Evolutionary conservation across 306 rosid genomes (phyloP), one percentile per base, ranked within the genome.

Genomic region (Prunus mume): DNA sequence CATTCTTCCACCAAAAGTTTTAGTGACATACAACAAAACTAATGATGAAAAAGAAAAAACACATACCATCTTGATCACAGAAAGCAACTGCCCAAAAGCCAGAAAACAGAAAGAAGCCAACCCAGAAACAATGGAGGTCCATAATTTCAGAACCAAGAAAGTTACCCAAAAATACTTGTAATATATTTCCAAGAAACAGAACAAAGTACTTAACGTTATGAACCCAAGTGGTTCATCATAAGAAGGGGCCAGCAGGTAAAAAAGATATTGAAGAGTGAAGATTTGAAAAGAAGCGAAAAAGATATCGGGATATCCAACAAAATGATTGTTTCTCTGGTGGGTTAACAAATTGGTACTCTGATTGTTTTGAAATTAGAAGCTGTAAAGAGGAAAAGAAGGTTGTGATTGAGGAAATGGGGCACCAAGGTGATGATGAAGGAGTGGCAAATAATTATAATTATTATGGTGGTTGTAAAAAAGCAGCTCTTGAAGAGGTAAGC

Each of bases 1-100:
- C 6, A 38, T 38, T 38, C 43, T 38, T 38, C 43, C 43, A 38
- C 9, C 43, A 38, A 38, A 38, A 38, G 43, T 38, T 38, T 38
- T 38, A 38, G 43, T 38, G 43, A 38, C 43, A 38, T 38, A 6
- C 43, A 38, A 38, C 9, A 38, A 38, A 38, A 54, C 65, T 17
- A 43, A 19, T 38, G 34, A 13, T 10, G 13, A 62, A 54, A 27
- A 54, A 41, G 30, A 9, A 27, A 30, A 81, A 72, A 61, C 22
- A 32, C 85, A 65, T 91, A 93, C 98, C 97, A 84, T 88, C 87
- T 86, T 91, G 88, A 76, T 78, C 87, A 70, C 83, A 79, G 64
- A 85, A 81, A 72, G 88, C 76, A 52, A 78, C 79, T 68, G 41
- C 27, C 85, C 85, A 88, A 80, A 86, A 85, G 81, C 84, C 75